Conservation (phyloP, 164 flowering plant genomes). For the Tetracentron sinense region DNA sequence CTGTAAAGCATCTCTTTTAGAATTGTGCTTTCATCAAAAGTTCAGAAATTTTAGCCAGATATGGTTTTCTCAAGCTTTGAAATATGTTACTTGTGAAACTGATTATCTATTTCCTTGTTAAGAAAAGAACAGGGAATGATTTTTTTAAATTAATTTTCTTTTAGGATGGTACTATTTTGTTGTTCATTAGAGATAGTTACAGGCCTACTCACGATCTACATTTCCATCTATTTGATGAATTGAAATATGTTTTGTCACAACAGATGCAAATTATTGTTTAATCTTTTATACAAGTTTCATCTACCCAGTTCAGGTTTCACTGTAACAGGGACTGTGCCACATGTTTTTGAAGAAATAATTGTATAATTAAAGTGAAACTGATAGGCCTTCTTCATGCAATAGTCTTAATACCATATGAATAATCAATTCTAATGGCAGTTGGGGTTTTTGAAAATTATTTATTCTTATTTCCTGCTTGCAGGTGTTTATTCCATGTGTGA, state of each 20-base stretch:
- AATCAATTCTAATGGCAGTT: neutral
- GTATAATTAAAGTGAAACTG: too few relatives aligned
- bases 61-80: too few relatives aligned
- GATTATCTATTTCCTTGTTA: too few relatives aligned
- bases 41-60: neutral
- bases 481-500: slow-evolving; percentile 84
- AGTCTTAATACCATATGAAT: neutral
- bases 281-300: too few relatives aligned
- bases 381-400: too few relatives aligned
- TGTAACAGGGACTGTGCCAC: too few relatives aligned
- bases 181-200: neutral
- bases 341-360: neutral
- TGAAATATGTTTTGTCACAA: neutral
- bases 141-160: too few relatives aligned
- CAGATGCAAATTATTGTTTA: neutral
- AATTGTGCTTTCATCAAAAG: neutral
- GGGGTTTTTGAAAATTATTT: too few relatives aligned
- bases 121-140: too few relatives aligned
- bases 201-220: neutral
- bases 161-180: neutral
- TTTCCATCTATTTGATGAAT: neutral
- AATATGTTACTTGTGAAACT: too few relatives aligned
- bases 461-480: slow-evolving; percentile 28
- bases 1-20: too few relatives aligned
- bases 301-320: too few relatives aligned